These are phyloP conservation scores for Linum usitatissimum DNA, from an alignment of 345 rosid species.

Conservation along the genomic window DNA sequence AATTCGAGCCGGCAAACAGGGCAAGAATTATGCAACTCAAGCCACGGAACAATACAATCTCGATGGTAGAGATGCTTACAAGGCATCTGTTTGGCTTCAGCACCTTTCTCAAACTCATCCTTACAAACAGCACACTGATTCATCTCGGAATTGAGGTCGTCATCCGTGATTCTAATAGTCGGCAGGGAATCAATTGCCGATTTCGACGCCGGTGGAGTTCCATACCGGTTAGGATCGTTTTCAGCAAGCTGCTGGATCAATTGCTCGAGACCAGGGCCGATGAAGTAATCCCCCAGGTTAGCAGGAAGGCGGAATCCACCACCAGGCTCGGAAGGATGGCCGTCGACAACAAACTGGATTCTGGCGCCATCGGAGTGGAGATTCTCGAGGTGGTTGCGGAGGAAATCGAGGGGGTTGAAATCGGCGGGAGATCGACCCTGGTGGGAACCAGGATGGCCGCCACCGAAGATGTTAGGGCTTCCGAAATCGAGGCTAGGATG, in stretches of 20 bases:
- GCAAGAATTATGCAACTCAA: constrained; percentile 38
- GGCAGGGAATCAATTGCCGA: constrained; percentile 31
- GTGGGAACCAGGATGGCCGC: neutral
- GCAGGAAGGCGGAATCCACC: constrained; percentile 20
- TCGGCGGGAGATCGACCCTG: constrained; percentile 5
- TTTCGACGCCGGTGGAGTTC: constrained; percentile 37
- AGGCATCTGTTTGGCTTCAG: constrained; percentile 40
- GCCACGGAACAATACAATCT: constrained; percentile 37
- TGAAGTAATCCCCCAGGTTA: constrained; percentile 31
- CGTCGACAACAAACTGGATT: constrained; percentile 34
- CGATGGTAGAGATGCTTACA: constrained; percentile 38
- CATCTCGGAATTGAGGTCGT: constrained; percentile 29
- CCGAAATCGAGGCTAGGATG: constrained; percentile 10
- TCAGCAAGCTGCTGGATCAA: constrained; percentile 42
- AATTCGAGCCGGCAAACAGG: constrained; percentile 44
- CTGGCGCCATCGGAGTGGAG: constrained; percentile 32
- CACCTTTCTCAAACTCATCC: constrained; percentile 31
- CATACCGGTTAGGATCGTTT: constrained; percentile 38
- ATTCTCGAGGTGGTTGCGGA: constrained; percentile 24
- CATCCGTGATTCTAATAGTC: constrained; percentile 19
- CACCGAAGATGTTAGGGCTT: constrained; percentile 14
- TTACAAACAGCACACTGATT: constrained; percentile 44
- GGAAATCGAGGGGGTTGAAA: constrained; percentile 30
- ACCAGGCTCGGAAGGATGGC: constrained; percentile 19
- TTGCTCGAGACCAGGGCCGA: constrained; percentile 41